A percentile compares a stretch with the other conserved stretches of the same genome.
Evolutionary conservation across 192 early-diverging fungal species (phyloP).

Genomic region (Entomortierella lignicola): DNA sequence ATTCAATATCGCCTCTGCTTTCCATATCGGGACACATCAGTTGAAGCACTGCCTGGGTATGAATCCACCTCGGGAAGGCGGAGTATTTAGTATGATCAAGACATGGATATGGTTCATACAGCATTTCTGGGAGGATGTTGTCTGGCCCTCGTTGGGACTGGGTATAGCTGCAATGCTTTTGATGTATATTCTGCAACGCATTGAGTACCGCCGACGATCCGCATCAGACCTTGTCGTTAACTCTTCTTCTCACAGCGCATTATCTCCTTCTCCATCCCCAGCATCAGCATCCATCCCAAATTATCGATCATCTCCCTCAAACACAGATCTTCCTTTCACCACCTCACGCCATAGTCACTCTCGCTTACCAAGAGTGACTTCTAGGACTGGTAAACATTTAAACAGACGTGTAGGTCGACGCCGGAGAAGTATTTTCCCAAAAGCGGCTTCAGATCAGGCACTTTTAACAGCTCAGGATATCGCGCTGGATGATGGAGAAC

Average conservation of each 20-base stretch:
- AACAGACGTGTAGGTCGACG: neutral
- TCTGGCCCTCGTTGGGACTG: constrained; percentile 33
- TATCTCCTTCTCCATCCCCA: neutral
- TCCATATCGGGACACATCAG: constrained; percentile 53
- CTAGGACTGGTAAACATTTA: too few relatives aligned
- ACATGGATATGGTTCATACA: constrained; percentile 43
- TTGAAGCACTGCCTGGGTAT: constrained; percentile 45
- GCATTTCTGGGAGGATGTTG: constrained; percentile 38
- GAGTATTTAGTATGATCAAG: constrained; percentile 45
- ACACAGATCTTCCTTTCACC: neutral
- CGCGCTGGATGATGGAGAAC: constrained; percentile 10
- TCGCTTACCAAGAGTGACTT: neutral
- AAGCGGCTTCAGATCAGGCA: constrained; percentile 33
- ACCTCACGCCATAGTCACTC: neutral
- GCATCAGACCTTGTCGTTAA: neutral
- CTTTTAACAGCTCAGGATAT: constrained; percentile 36
- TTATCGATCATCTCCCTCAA: too few relatives aligned
- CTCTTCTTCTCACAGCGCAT: neutral
- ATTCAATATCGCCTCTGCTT: constrained; percentile 53
- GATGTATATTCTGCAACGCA: constrained; percentile 45
- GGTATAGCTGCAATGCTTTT: constrained; percentile 40
- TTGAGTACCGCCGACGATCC: constrained; percentile 30
- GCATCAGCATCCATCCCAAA: neutral
- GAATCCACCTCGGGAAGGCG: constrained; percentile 29
- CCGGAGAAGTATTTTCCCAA: constrained; percentile 24